Percentiles rank a stretch among this genome's conserved stretches.
phyloP scores from a whole-genome alignment of 805 yeast genomes.

The Lachancea fermentati region DNA sequence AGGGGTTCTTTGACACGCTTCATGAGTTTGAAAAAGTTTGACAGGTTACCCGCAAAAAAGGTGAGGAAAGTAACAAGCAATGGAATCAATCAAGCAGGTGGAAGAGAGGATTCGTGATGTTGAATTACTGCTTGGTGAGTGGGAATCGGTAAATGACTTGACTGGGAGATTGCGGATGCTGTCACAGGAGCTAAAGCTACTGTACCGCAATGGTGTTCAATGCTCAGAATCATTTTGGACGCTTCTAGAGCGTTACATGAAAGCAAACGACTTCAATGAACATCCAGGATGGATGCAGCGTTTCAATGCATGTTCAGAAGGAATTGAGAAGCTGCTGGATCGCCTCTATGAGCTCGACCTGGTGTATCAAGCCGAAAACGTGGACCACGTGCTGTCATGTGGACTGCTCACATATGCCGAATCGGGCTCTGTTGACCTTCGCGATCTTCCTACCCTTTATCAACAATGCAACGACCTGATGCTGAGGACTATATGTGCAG shows the following conservation, averaged over 20 bases:
- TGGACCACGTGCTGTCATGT: conserved; percentile 8
- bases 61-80: background rate
- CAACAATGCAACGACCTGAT: conserved; percentile 8
- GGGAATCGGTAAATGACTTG: background rate
- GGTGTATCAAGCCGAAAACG: conserved; percentile 1
- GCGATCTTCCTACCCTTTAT: conserved; percentile 1
- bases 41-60: background rate
- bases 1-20: background rate
- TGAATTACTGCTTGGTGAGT: conserved; percentile 1
- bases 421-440: background rate
- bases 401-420: background rate
- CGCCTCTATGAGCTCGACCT: conserved; percentile 2
- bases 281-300: background rate
- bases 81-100: conserved; percentile 1
- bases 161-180: background rate
- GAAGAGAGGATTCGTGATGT: background rate
- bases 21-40: conserved; percentile 1
- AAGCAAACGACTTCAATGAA: background rate
- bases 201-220: conserved; percentile 1
- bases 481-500: conserved; percentile 7
- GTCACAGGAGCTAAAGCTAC: background rate
- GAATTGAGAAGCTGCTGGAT: background rate
- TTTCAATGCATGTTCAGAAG: conserved; percentile 1
- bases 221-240: conserved; percentile 3
- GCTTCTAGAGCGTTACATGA: conserved; percentile 1